A percentile compares a stretch with the other conserved stretches of the same genome.
These are phyloP conservation scores for Trichoderma semiorbis DNA, from an alignment of 2,329 filamentous ascomycete species.

Conservation along the genomic window DNA sequence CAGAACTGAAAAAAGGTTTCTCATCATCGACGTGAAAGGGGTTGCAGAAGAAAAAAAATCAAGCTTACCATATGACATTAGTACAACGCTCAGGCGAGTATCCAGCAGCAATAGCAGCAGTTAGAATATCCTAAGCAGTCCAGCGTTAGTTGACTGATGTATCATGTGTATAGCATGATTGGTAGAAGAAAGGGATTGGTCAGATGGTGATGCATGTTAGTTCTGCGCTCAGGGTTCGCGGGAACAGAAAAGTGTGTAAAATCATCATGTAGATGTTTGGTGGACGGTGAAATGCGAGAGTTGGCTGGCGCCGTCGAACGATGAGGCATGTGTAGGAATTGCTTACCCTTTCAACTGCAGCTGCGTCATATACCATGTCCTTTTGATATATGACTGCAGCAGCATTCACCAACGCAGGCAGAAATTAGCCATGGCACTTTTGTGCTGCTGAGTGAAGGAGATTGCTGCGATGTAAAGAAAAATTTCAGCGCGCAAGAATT, in stretches of 20 bases:
- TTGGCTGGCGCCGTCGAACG: not conserved
- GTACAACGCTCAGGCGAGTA: not conserved
- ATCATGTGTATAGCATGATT: not conserved
- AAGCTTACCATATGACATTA: conserved; percentile 4
- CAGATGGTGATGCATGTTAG: conserved; percentile 79
- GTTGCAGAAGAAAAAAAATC: not conserved
- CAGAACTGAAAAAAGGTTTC: conserved; percentile 66
- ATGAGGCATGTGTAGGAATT: not conserved
- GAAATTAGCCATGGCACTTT: not conserved
- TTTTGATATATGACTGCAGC: not conserved
- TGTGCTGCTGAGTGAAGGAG: not conserved
- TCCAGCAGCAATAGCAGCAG: not conserved
- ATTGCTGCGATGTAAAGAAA: not conserved
- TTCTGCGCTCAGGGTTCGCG: conserved; percentile 60
- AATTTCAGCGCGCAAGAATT: conserved; percentile 12
- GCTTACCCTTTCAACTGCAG: conserved; percentile 4
- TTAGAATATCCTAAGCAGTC: not conserved
- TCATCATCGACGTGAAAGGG: conserved; percentile 55
- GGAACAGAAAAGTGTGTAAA: conserved; percentile 55
- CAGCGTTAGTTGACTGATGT: not conserved
- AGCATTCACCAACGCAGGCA: not conserved
- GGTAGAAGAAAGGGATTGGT: conserved; percentile 32
- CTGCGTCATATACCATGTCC: not conserved
- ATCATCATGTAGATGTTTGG: conserved; percentile 47
- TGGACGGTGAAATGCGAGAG: not conserved